phyloP scores from a whole-genome alignment of 2,329 filamentous ascomycete species.

The Stachybotrys elegans region DNA sequence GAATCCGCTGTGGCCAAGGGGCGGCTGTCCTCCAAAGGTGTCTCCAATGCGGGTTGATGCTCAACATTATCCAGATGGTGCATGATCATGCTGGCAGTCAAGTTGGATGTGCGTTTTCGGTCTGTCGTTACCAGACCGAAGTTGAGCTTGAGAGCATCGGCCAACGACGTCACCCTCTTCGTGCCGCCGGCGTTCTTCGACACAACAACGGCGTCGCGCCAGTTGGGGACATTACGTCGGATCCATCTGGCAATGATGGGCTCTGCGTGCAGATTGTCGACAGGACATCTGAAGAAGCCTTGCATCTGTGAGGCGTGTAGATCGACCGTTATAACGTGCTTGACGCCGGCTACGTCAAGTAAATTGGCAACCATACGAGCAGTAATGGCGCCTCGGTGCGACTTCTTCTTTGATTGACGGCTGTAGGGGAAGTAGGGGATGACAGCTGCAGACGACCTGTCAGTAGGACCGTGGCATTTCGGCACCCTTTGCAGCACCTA shows the following conservation, averaged over 20 bases:
- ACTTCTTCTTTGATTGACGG: constrained; percentile 98
- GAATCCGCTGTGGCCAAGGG: constrained; percentile 11
- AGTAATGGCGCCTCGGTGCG: constrained; percentile 91
- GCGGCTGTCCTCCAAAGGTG: constrained; percentile 14
- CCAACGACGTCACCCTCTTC: constrained; percentile 92
- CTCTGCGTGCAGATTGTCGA: constrained; percentile 95
- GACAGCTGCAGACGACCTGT: constrained; percentile 63
- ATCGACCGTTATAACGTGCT: constrained; percentile 96
- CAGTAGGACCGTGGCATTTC: too few species aligned
- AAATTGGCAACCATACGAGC: constrained; percentile 96
- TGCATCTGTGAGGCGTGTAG: constrained; percentile 98
- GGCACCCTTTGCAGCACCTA: too few species aligned
- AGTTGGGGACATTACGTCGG: constrained; percentile 76
- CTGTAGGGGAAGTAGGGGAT: constrained; percentile 98
- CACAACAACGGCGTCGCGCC: constrained; percentile 90
- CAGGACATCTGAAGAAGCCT: constrained; percentile 95
- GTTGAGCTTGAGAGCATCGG: constrained; percentile 93
- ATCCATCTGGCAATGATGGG: constrained; percentile 96
- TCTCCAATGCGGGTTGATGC: constrained; percentile 37
- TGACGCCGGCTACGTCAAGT: constrained; percentile 86
- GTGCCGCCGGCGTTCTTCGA: constrained; percentile 98
- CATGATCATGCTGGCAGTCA: constrained; percentile 76
- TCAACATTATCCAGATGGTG: constrained; percentile 59
- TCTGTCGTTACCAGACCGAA: constrained; percentile 95
- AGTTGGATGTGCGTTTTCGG: constrained; percentile 61